A percentile compares a stretch with the other conserved stretches of the same genome.
Conservation (phyloP, 2,329 filamentous ascomycete genomes). For the Cladosporium colombiae region DNA sequence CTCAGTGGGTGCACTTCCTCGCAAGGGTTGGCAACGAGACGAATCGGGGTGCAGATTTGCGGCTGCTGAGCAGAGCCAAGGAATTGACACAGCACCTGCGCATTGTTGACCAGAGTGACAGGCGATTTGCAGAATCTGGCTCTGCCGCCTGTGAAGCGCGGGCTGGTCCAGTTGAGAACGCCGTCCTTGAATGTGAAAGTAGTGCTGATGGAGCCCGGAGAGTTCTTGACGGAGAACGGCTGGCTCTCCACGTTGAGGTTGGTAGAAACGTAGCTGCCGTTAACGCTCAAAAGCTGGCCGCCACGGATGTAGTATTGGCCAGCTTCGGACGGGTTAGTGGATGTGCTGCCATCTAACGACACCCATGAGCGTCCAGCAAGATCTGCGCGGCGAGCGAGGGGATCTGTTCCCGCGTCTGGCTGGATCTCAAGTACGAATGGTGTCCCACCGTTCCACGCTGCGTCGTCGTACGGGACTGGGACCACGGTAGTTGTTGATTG, state of each 20-base stretch:
- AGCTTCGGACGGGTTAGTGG: constrained; percentile 33
- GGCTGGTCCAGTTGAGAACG: constrained; percentile 36
- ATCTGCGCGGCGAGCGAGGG: constrained; percentile 12
- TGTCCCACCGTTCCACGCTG: constrained; percentile 33
- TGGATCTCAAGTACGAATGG: constrained; percentile 36
- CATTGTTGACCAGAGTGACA: constrained; percentile 29
- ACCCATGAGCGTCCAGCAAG: constrained; percentile 29
- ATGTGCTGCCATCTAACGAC: constrained; percentile 37
- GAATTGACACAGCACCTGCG: constrained; percentile 34
- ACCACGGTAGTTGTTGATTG: constrained; percentile 33
- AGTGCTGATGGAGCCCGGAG: constrained; percentile 31
- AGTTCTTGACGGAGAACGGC: constrained; percentile 31
- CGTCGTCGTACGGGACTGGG: constrained; percentile 29
- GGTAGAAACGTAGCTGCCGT: constrained; percentile 32
- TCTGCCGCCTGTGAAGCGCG: constrained; percentile 33
- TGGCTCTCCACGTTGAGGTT: constrained; percentile 27
- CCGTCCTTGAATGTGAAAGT: constrained; percentile 33
- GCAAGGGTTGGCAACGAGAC: constrained; percentile 30
- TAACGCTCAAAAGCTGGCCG: constrained; percentile 28
- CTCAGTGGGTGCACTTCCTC: constrained; percentile 21
- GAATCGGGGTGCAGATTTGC: constrained; percentile 31
- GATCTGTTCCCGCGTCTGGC: constrained; percentile 14
- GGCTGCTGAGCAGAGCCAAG: constrained; percentile 30
- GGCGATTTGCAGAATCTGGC: constrained; percentile 37
- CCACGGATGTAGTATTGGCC: constrained; percentile 35